Base-by-base conservation (phyloP, 257 asterid species). In the Linderniella brevidens region DNA sequence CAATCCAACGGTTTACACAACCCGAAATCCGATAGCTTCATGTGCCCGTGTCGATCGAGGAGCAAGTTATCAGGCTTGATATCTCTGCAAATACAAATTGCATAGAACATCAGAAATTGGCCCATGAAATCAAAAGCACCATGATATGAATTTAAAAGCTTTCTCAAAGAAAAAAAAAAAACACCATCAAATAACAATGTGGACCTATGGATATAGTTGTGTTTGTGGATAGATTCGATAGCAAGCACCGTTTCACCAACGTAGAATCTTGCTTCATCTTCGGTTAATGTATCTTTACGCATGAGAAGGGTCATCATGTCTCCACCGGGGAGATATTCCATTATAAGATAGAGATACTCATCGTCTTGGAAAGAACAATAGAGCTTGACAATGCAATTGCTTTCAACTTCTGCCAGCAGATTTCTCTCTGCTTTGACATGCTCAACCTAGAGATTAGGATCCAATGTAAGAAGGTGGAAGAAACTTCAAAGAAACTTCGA, bases 321-420 rank as follows among this genome's bases (percentile, higher is more conserved):
- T 68, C 97, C 97, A 66, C 97, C 97, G 53, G 94, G 97, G 49
- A 86, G 82, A 65, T 86, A 86, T 75, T 86, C 97, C 97, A 83
- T 87, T 37, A 87, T 78, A 43, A 87, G 86, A 68, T 87, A 87
- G 8, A 87, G 80, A 68, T 75, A 80, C 76, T 83, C 97, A 53
- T 83, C 95, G 50, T 87, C 97, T 77, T 87, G 97, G 77, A 87
- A 87, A 47, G 97, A 87, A 69, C 95, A 87, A 62, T 79, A 87
- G 35, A 87, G 88, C 57, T 87, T 87, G 59, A 87, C 97, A 25
- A 83, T 87, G 79, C 97, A 87, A 63, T 73, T 83, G 78, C 97
- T 83, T 29, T 83, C 97, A 60, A 87, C 97, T 68, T 87, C 97
- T 1, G 93, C 97, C 16, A 87, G 82, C 51, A 87, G 74, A 71